These are phyloP conservation scores for Phaffomyces antillensis DNA, from an alignment of 805 yeast species.

Conservation along the genomic window DNA sequence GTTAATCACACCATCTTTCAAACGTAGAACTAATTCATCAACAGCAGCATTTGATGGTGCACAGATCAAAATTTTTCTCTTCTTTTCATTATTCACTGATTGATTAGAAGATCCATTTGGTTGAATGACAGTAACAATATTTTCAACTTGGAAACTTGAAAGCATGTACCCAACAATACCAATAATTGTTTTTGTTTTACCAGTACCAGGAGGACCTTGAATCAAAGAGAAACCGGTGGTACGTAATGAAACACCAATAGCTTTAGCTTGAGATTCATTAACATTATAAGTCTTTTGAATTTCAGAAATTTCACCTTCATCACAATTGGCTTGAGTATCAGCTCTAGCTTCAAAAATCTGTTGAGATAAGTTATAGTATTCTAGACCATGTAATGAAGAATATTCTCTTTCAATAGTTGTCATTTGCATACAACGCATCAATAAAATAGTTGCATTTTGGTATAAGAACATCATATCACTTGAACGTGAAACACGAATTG, in stretches of 20 bases:
- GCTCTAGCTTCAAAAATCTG: conserved; percentile 66
- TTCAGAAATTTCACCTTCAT: conserved; percentile 28
- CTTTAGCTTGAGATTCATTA: conserved; percentile 86
- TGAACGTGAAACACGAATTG: conserved; percentile 53
- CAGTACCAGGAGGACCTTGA: conserved; percentile 99
- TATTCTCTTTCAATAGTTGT: conserved; percentile 90
- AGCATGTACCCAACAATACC: conserved; percentile 81
- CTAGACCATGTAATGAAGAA: conserved; percentile 73
- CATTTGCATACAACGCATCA: conserved; percentile 77
- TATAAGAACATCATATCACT: conserved; percentile 45
- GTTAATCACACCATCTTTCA: conserved; percentile 62
- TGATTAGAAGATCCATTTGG: conserved; percentile 16
- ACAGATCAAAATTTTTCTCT: conserved; percentile 70
- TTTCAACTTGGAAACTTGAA: conserved; percentile 29
- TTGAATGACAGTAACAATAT: conserved; percentile 22
- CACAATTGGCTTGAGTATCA: conserved; percentile 29
- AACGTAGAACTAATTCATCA: conserved; percentile 83
- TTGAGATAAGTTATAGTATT: conserved; percentile 69
- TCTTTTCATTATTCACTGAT: not conserved
- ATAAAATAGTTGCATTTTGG: conserved; percentile 58
- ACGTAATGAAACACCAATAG: conserved; percentile 66
- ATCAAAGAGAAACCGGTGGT: conserved; percentile 78
- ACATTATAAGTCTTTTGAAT: conserved; percentile 49
- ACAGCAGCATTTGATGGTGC: conserved; percentile 99
- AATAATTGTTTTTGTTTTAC: conserved; percentile 93